Evolutionary conservation across 108 stramenopile species (phyloP).

Genomic region (Cylindrotheca fusiformis): DNA sequence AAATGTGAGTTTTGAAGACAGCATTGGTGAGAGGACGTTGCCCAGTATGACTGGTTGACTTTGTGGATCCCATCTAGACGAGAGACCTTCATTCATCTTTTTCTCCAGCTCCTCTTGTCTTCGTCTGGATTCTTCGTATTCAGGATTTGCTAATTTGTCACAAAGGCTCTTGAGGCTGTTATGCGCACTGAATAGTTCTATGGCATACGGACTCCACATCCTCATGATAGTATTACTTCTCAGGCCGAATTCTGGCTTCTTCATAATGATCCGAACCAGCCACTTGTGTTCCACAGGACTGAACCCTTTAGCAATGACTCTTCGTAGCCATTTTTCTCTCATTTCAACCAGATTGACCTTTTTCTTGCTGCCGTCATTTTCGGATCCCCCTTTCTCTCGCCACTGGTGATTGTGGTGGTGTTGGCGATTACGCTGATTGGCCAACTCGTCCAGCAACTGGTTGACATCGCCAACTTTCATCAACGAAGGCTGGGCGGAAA

Average conservation of each 20-base stretch:
- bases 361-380: background rate
- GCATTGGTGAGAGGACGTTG: constrained; percentile 73
- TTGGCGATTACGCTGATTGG: constrained; percentile 6
- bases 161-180: constrained; percentile 40
- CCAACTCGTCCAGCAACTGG: constrained; percentile 72
- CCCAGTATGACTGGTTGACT: constrained; percentile 35
- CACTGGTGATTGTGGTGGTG: constrained; percentile 33
- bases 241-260: constrained; percentile 60
- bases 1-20: constrained; percentile 57
- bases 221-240: constrained; percentile 42
- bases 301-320: constrained; percentile 18
- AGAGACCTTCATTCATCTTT: constrained; percentile 1
- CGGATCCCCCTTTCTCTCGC: constrained; percentile 3
- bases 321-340: constrained; percentile 21
- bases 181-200: constrained; percentile 31
- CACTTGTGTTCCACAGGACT: constrained; percentile 82
- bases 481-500: constrained; percentile 26
- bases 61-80: constrained; percentile 34
- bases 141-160: constrained; percentile 35
- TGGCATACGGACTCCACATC: constrained; percentile 46
- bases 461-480: constrained; percentile 71
- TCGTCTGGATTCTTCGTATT: constrained; percentile 1
- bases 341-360: constrained; percentile 2
- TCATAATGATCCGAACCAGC: constrained; percentile 70
- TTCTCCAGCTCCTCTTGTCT: constrained; percentile 5